Percentiles rank a stretch among this genome's conserved stretches.
phyloP scores from a whole-genome alignment of 371 early-diverging fungal genomes.

The Mortierella sp. region DNA sequence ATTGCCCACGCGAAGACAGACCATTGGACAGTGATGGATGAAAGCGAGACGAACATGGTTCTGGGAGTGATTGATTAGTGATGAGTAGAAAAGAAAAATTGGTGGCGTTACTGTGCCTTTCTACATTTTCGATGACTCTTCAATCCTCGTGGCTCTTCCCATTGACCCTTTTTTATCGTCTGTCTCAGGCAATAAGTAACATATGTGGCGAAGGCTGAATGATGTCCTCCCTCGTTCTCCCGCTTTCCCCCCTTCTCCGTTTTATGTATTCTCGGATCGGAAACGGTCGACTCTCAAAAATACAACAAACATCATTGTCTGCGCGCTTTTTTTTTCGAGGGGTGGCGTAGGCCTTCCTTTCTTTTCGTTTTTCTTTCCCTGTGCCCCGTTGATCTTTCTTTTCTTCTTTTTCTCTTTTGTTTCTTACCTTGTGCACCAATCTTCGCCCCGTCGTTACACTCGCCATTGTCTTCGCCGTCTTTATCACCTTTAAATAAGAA shows the following conservation, averaged over 20 bases:
- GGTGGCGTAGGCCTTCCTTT: background rate
- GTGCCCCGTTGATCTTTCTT: background rate
- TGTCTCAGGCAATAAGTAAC: background rate
- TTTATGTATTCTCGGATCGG: background rate
- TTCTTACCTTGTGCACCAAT: background rate
- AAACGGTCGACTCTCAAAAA: background rate
- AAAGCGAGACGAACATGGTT: conserved; percentile 1
- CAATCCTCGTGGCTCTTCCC: no score
- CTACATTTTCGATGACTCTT: no score
- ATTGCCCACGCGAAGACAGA: background rate
- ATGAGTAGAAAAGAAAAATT: background rate
- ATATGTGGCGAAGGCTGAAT: background rate
- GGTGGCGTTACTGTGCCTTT: no score
- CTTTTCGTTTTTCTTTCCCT: background rate
- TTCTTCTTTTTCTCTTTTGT: background rate
- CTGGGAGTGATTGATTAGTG: background rate
- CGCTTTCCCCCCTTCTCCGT: background rate
- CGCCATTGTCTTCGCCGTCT: background rate
- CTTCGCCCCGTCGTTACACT: conserved; percentile 1
- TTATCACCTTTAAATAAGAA: background rate
- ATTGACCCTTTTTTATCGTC: no score
- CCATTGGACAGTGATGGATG: background rate
- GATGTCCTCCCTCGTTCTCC: background rate
- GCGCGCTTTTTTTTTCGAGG: background rate
- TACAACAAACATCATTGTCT: background rate